Base-by-base conservation (phyloP, 441 rosid genomes). In the Caryocar brasiliense region DNA sequence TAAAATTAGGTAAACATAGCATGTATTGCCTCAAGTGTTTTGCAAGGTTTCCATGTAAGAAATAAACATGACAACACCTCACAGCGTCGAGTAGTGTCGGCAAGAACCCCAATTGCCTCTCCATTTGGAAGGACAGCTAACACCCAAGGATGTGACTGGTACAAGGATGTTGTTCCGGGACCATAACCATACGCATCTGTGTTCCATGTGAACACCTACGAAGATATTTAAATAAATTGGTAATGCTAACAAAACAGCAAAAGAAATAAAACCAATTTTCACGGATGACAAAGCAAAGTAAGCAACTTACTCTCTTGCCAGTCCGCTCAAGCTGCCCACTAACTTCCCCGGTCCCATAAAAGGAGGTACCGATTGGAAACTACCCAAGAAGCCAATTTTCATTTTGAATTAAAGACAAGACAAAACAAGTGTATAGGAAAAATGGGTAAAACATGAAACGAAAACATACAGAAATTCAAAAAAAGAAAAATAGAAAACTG, bases 71-170 rank as follows among this genome's bases (percentile, higher is more conserved):
- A 69, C 21, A 38, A 51, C 55, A 92, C 98, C 98, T 92, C 96
- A 67, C 98, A 87, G 28, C 81, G 81, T 2, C 65, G 59, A 14
- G 95, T 81, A 32, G 95, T 85, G 74, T 87, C 98, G 59, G 95
- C 98, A 72, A 92, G 94, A 70, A 92, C 70, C 12, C 96, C 98
- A 7, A 92, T 24, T 22, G 95, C 76, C 66, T 87, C 96, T 63
- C 96, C 98, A 65, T 56, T 74, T 10, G 92, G 86, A 74, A 87
- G 87, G 67, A 92, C 73, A 53, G 74, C 89, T 33, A 92, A 67
- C 25, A 92, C 87, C 96, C 98, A 92, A 39, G 98, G 96, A 73
- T 92, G 98, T n/a, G 98, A 87, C 70, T 92, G 96, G 64, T 92
- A 92, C 71, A 92, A 54, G 32, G 98, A 83, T 34, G 94, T 92